Conservation (phyloP, 805 yeast genomes). For the Sugiyamaella americana region DNA sequence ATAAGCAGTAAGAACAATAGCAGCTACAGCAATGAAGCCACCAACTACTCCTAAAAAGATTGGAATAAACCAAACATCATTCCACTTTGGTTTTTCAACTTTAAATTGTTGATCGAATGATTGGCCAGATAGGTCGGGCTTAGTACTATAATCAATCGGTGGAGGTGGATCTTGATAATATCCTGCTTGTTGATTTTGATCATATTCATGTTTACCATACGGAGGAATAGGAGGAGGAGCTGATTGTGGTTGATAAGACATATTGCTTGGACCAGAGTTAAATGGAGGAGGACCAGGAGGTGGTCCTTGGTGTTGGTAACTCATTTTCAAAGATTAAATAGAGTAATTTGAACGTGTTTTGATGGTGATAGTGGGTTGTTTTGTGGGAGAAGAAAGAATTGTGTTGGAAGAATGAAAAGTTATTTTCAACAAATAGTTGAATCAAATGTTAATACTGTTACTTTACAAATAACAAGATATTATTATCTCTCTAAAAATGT, state of each 20-base stretch:
- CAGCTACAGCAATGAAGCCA: conserved; percentile 69
- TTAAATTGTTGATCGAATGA: conserved; percentile 65
- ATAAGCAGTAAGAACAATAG: conserved; percentile 61
- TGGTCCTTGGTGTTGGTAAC: conserved; percentile 11
- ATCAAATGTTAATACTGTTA: too few species aligned
- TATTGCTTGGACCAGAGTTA: conserved; percentile 1
- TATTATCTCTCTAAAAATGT: too few species aligned
- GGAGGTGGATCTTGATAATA: conserved; percentile 14
- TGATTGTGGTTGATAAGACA: conserved; percentile 7
- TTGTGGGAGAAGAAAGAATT: too few species aligned
- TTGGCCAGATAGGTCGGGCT: conserved; percentile 30
- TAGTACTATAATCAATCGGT: conserved; percentile 18
- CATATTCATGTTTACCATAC: conserved; percentile 8
- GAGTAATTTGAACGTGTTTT: too few species aligned
- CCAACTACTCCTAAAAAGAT: conserved; percentile 39
- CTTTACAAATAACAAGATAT: too few species aligned
- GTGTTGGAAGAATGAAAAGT: too few species aligned
- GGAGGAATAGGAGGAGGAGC: conserved; percentile 11
- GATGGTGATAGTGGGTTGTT: too few species aligned
- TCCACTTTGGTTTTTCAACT: conserved; percentile 54
- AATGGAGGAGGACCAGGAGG: conserved; percentile 5
- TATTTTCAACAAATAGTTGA: too few species aligned
- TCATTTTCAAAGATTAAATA: conserved; percentile 5
- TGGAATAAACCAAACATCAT: conserved; percentile 55
- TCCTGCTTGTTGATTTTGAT: conserved; percentile 18